Base-by-base conservation (phyloP, 208 protist genomes). In the Leishmania guyanensis region DNA sequence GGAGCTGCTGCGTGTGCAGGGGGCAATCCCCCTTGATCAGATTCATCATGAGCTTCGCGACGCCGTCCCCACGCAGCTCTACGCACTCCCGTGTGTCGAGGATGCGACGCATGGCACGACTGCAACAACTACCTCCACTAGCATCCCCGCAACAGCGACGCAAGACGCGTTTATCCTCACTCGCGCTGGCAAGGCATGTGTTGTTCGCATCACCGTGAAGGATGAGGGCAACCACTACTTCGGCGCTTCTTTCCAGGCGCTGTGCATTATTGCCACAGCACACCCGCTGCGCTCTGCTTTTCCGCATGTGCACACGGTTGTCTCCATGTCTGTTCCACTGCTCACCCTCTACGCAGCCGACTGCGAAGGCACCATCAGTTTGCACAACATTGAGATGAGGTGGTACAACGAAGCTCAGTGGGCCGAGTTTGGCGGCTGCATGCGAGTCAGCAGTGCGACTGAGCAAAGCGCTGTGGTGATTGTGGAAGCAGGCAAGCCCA, bases 351-450 rank as follows among this genome's bases (percentile, higher is more conserved):
- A 94, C 87, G 69, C 89, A 22, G 87, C 86, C 16, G 89, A 92
- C 73, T 78, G 75, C 62, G 86, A 94, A 69, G 93, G 93, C 14
- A 91, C 88, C 6, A 54, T 96, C 43, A 82, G 89, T 22, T 82
- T 96, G 17, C 91, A 95, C 88, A 96, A 91, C 78, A 78, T 93
- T 16, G 88, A 91, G 54, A 95, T 95, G 93, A 50, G 48, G 72
- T 96, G 93, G 92, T 86, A 87, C n/a, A 82, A 86, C 72, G 70
- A 75, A 3, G 82, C 78, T 76, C 56, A 77, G 73, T 88, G 89
- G 82, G 43, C 72, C 43, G 53, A 81, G 74, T 78, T 84, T 62
- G 82, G 76, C 39, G 88, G 85, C 74, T 81, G 71, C 26, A 50
- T 89, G 69, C 75, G 81, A 26, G 77, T 92, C 16, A 79, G 51